Base-by-base conservation (phyloP, 2,329 filamentous ascomycete species). In the Talaromyces sp. region DNA sequence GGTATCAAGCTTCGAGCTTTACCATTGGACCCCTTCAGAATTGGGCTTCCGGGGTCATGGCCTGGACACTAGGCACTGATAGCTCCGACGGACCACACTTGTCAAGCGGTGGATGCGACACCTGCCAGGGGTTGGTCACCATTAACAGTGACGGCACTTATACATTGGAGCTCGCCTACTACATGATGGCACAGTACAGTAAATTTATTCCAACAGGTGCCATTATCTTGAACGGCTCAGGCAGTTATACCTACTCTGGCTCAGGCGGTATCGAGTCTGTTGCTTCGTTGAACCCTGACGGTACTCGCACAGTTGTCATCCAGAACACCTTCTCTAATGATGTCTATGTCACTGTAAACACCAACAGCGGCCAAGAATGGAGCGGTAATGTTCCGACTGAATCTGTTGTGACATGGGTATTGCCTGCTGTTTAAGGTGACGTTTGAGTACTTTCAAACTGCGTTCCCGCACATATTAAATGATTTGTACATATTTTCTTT, bases 141-240 rank as follows among this genome's bases (percentile, higher is more conserved):
- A 22, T 64, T 22, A 60, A 64, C 22, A 39, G 48, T 22, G 54
- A 64, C 22, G 62, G 62, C 10, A 59, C 62, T 33, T 64, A 64
- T 33, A 64, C 62, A 10, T 24, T 64, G 14, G 31, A 64, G 14
- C 43, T 8, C 11, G 62, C 62, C 3, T 64, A 64, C 27, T 64
- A 64, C 24, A 59, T 59, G 54, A 57, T 64, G 54, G 62, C 62
- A 22, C 62, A 64, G 10, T 64, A 59, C 22, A 64, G 62, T n/a
- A 47, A 45, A n/a, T 64, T 59, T 22, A 64, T 64, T 9, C 62
- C 62, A 2, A 33, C 41, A 1, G 54, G 62, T 22, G 52, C 62
- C 33, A 59, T 35, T n/a, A 52, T 64, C 48, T 41, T 64, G 19
- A 10, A 50, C 2, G 62, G 52, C 10, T 39, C 62, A 2, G 56